phyloP scores from a whole-genome alignment of 345 rosid genomes.

The Murraya koenigii region DNA sequence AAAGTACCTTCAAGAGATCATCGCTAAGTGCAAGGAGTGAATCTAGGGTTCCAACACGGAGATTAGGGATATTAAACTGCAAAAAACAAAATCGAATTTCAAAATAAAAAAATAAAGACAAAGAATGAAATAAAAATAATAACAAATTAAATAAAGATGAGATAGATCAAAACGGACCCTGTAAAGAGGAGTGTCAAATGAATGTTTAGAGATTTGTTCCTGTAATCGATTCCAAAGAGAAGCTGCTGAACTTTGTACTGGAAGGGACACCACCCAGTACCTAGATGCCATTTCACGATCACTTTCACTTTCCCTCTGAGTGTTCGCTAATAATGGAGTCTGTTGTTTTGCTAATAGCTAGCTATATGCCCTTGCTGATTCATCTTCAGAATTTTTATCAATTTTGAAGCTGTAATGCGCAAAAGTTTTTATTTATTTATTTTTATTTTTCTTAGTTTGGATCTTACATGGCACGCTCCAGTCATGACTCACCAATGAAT shows the following conservation, averaged over 20 bases:
- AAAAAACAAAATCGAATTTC: slow-evolving; percentile 9
- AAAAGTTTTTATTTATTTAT: background rate
- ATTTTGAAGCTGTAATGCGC: background rate
- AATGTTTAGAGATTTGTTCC: slow-evolving; percentile 88
- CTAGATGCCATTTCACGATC: slow-evolving; percentile 65
- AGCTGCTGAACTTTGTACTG: slow-evolving; percentile 77
- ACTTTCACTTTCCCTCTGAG: background rate
- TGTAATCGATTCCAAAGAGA: slow-evolving; percentile 75
- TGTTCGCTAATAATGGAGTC: background rate
- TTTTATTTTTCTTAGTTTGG: background rate
- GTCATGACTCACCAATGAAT: background rate
- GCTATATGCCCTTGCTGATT: background rate
- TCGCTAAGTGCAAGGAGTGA: slow-evolving; percentile 94
- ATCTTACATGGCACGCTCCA: background rate
- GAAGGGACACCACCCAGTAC: slow-evolving; percentile 91
- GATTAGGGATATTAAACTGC: slow-evolving; percentile 95
- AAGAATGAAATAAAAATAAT: background rate
- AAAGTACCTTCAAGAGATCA: slow-evolving; percentile 82
- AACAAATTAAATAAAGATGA: background rate
- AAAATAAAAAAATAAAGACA: background rate
- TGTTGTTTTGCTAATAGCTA: background rate
- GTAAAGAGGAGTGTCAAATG: slow-evolving; percentile 96
- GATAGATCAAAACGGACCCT: slow-evolving; percentile 52
- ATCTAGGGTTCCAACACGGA: slow-evolving; percentile 97
- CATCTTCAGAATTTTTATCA: background rate